phyloP scores from a whole-genome alignment of 129 eudicot genomes.

The Centella asiatica region DNA sequence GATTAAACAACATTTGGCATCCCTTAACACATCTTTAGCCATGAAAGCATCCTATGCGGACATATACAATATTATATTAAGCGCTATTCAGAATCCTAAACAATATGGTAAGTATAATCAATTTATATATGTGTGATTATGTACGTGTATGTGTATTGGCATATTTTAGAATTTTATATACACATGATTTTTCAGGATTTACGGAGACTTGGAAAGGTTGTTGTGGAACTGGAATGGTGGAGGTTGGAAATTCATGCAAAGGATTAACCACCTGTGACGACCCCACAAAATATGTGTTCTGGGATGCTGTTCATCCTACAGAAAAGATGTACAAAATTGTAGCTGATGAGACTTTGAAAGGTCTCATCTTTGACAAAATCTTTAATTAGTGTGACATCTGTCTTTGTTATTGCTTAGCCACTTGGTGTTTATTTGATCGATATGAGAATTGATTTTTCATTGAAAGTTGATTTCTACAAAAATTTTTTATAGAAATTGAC shows the following conservation, averaged over 20 bases:
- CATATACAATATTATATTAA: slow-evolving; percentile 28
- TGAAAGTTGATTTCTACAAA: too few species aligned
- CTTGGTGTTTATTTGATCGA: too few species aligned
- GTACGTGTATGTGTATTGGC: too few species aligned
- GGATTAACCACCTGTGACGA: slow-evolving; percentile 40
- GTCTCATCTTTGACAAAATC: not conserved
- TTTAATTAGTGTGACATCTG: not conserved
- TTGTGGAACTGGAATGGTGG: slow-evolving; percentile 54
- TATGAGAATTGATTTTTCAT: too few species aligned
- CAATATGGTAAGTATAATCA: slow-evolving; percentile 37
- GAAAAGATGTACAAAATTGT: slow-evolving; percentile 16
- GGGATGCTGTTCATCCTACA: slow-evolving; percentile 69
- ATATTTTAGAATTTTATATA: not conserved
- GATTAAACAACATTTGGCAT: slow-evolving; percentile 17
- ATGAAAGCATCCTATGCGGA: slow-evolving; percentile 30
- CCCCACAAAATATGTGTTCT: slow-evolving; percentile 37
- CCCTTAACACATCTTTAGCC: slow-evolving; percentile 13
- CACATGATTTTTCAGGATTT: slow-evolving; percentile 37
- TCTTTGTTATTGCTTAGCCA: too few species aligned
- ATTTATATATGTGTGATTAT: too few species aligned
- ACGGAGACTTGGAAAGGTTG: slow-evolving; percentile 52
- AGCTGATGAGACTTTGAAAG: not conserved
- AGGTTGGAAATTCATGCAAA: slow-evolving; percentile 47
- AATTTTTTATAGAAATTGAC: too few species aligned
- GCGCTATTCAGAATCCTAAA: slow-evolving; percentile 37